phyloP scores from a whole-genome alignment of 345 rosid genomes.

The Gossypium turneri region DNA sequence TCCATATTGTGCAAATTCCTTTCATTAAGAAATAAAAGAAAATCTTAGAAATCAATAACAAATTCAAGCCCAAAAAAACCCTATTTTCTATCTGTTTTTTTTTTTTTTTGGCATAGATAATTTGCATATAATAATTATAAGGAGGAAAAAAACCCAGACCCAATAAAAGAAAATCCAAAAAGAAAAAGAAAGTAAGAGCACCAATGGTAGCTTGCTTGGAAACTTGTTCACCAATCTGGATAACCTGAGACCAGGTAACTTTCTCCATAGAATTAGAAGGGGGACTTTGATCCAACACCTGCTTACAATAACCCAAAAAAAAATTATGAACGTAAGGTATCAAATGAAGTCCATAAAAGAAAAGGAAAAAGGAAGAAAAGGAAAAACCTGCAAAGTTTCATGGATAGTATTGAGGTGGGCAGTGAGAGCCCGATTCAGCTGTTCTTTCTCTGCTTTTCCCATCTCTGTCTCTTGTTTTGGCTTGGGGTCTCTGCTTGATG shows the following conservation, averaged over 20 bases:
- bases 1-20: background rate
- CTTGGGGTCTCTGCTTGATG: background rate
- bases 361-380: background rate
- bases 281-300: conserved; percentile 56
- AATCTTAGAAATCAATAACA: background rate
- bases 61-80: background rate
- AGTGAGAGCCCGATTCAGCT: conserved; percentile 41
- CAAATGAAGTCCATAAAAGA: background rate
- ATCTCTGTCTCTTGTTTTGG: conserved; percentile 23
- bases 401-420: conserved; percentile 62
- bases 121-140: background rate
- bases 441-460: conserved; percentile 57
- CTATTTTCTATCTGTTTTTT: background rate
- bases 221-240: conserved; percentile 72
- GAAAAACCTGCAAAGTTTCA: conserved; percentile 66
- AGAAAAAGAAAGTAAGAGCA: conserved; percentile 15
- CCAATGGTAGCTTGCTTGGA: conserved; percentile 89
- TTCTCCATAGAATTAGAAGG: conserved; percentile 42
- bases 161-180: background rate
- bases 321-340: background rate
- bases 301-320: background rate
- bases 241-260: conserved; percentile 65
- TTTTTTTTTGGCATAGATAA: background rate
- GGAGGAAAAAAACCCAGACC: background rate
- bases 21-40: background rate